These are phyloP conservation scores for Hirsutella rhossiliensis DNA, from an alignment of 2,329 filamentous ascomycete genomes.

Conservation along the genomic window DNA sequence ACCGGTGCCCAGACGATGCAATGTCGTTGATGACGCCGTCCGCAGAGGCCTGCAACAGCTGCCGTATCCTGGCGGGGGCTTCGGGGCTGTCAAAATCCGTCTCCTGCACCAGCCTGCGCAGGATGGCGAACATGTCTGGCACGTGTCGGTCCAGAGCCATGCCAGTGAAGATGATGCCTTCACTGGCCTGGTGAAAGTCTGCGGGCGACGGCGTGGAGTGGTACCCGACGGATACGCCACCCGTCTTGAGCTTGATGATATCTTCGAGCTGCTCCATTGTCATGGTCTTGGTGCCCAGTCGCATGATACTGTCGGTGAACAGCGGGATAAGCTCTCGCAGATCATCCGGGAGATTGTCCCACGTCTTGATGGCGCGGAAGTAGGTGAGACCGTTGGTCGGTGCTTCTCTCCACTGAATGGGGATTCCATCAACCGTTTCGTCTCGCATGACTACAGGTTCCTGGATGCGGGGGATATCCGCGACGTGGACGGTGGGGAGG, in stretches of 20 bases:
- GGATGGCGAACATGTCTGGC: constrained; percentile 77
- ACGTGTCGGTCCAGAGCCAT: constrained; percentile 86
- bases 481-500: constrained; percentile 76
- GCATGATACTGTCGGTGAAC: constrained; percentile 87
- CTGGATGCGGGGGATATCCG: constrained; percentile 73
- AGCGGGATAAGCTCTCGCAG: constrained; percentile 75
- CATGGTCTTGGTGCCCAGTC: constrained; percentile 76
- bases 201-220: constrained; percentile 69
- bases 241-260: constrained; percentile 89
- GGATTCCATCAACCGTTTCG: constrained; percentile 50
- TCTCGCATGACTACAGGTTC: constrained; percentile 50
- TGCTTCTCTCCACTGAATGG: constrained; percentile 82
- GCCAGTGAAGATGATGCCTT: constrained; percentile 75
- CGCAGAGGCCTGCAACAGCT: constrained; percentile 75
- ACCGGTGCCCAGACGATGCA: constrained; percentile 80
- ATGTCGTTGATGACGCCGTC: constrained; percentile 88
- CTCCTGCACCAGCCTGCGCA: constrained; percentile 69
- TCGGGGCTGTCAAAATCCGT: constrained; percentile 82
- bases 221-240: constrained; percentile 75
- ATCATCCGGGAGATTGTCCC: constrained; percentile 72
- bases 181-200: constrained; percentile 57
- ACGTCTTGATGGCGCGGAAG: constrained; percentile 75
- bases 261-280: constrained; percentile 94
- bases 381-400: constrained; percentile 95
- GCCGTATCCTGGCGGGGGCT: constrained; percentile 69